Evolutionary conservation across 306 rosid species (phyloP).

Genomic region (Vachellia pachyceras): DNA sequence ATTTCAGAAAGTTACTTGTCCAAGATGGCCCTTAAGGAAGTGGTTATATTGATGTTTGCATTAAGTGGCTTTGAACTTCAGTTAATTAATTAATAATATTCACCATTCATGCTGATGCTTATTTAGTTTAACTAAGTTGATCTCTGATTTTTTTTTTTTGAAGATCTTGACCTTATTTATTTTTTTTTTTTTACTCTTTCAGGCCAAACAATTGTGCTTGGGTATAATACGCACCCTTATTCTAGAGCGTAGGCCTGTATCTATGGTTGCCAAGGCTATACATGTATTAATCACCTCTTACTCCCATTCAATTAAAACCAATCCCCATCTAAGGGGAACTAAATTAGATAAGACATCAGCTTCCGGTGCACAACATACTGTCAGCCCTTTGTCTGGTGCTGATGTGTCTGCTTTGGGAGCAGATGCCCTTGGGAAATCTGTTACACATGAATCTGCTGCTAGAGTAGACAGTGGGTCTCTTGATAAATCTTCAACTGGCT

Average conservation of each 20-base stretch:
- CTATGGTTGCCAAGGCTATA: constrained; percentile 78
- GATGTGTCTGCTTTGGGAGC: constrained; percentile 54
- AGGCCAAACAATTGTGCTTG: constrained; percentile 94
- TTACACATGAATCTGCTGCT: constrained; percentile 53
- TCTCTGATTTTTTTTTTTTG: not conserved
- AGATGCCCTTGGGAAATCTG: constrained; percentile 57
- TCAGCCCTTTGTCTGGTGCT: constrained; percentile 44
- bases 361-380: constrained; percentile 56
- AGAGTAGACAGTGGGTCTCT: constrained; percentile 52
- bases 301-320: constrained; percentile 69
- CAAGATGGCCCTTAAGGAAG: constrained; percentile 26
- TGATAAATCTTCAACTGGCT: constrained; percentile 44
- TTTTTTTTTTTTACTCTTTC: constrained; percentile 47
- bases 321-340: constrained; percentile 59
- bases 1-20: constrained; percentile 22
- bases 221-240: constrained; percentile 70
- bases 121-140: constrained; percentile 28
- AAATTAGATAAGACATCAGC: constrained; percentile 64
- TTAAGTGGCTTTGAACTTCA: constrained; percentile 27
- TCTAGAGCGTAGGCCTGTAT: constrained; percentile 82
- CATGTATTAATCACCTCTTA: constrained; percentile 76
- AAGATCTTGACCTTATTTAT: constrained; percentile 20
- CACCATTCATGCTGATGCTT: not conserved
- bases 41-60: constrained; percentile 18
- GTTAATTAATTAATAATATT: not conserved